Base-by-base conservation (phyloP, 1,139 yeast species). In the Suhomyces maxii region DNA sequence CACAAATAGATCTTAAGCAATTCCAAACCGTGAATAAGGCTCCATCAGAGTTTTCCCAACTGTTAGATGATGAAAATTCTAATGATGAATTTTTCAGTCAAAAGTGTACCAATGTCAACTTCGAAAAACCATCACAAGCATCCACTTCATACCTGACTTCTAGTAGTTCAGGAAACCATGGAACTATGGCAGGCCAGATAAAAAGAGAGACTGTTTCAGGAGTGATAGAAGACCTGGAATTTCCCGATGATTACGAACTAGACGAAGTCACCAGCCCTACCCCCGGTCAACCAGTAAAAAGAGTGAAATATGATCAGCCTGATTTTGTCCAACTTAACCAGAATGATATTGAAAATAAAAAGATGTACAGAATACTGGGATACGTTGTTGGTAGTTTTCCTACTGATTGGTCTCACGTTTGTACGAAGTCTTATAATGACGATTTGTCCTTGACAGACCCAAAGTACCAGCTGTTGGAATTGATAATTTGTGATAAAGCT, bases 351-450 rank as follows among this genome's bases (percentile, higher is more conserved):
- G 26, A 31, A 11, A 26, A 40, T 1, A 53, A 56, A 38, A 47
- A 44, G 26, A 41, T 65, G 1, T 63, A 58, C 47, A 46, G 43
- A 12, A 50, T 55, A 1, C 45, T 47, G 1, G 69, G 58, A 3
- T 54, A 46, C 31, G 40, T 67, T 1, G 57, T 54, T 0, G 68
- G 59, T 1, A 47, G 54, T 6, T 48, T 54, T 7, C 73, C 73
- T 1, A 42, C 45, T 6, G 67, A 66, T 42, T 53, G 61, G 52
- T 45, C 57, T 6, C 60, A 60, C 13, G 44, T 63, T 2, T 65
- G 69, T 45, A 56, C 59, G n/a, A 68, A 68, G 42, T 42, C 54
- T 8, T 68, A 59, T 48, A 51, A 50, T 2, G 18, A 38, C 9
- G 48, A 51, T 37, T 34, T 42, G 7, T 23, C 42, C 2, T 42